phyloP scores from a whole-genome alignment of 129 eudicot genomes.

The Silybum marianum region DNA sequence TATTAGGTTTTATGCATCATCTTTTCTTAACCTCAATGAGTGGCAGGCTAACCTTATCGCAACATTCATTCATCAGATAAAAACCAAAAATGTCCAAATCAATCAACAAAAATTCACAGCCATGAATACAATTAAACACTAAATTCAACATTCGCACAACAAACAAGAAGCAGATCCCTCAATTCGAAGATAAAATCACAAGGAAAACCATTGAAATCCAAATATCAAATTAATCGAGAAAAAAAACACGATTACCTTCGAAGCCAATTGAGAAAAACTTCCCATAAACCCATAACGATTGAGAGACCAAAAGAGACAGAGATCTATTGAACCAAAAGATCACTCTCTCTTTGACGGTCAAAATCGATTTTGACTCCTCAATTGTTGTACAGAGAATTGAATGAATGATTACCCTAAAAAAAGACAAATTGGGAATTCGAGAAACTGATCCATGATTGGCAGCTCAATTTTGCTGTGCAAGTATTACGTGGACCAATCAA shows the following conservation, averaged over 20 bases:
- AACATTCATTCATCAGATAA: neutral
- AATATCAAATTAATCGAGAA: neutral
- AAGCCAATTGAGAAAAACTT: slow-evolving; percentile 97
- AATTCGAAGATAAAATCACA: slow-evolving; percentile 8
- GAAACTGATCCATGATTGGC: slow-evolving; percentile 31
- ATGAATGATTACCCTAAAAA: slow-evolving; percentile 35
- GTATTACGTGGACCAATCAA: slow-evolving; percentile 34
- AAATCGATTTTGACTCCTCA: slow-evolving; percentile 28
- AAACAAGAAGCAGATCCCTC: slow-evolving; percentile 3
- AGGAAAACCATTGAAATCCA: neutral
- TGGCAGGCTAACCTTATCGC: neutral
- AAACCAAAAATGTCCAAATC: neutral
- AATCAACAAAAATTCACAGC: neutral
- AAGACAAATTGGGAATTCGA: slow-evolving; percentile 37
- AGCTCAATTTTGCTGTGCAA: slow-evolving; percentile 35
- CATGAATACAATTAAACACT: neutral
- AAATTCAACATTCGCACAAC: neutral
- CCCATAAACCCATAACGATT: slow-evolving; percentile 85
- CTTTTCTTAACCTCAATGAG: too few species aligned
- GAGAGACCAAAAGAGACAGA: slow-evolving; percentile 14
- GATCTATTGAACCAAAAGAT: slow-evolving; percentile 22
- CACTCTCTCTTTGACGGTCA: slow-evolving; percentile 26
- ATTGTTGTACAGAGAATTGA: slow-evolving; percentile 12
- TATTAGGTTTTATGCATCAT: neutral
- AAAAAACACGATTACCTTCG: slow-evolving; percentile 59